phyloP scores from a whole-genome alignment of 2,329 filamentous ascomycete genomes.

The Samsoniella hepiali region DNA sequence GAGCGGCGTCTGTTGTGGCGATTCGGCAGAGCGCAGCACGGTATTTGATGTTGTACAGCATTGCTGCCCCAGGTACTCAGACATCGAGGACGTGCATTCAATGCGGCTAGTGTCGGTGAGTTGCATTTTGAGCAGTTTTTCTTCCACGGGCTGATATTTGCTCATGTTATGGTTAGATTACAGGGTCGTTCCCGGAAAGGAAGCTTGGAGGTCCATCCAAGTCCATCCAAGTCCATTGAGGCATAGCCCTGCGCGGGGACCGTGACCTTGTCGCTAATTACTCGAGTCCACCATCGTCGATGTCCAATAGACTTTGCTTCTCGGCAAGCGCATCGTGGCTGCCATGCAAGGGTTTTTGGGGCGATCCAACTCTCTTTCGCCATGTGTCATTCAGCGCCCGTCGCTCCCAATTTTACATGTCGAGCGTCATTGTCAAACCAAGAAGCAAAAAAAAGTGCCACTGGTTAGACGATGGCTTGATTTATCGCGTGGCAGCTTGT shows the following conservation, averaged over 20 bases:
- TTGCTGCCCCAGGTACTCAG: neutral
- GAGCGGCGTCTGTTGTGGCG: neutral
- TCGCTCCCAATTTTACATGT: neutral
- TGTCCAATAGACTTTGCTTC: neutral
- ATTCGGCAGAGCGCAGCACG: neutral
- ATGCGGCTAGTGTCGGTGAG: neutral
- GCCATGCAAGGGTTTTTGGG: conserved; percentile 5
- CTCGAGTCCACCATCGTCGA: neutral
- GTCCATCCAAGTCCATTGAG: neutral
- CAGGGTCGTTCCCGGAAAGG: neutral
- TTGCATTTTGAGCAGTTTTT: no score
- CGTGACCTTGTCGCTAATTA: neutral
- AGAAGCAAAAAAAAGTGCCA: neutral
- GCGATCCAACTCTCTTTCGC: neutral
- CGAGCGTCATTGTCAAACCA: neutral
- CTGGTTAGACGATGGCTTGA: neutral
- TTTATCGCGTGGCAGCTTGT: neutral
- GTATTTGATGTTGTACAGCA: neutral
- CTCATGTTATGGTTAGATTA: no score
- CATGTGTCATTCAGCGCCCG: neutral
- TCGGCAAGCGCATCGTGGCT: neutral
- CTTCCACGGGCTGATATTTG: no score
- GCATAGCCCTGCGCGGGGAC: neutral
- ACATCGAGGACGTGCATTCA: conserved; percentile 5
- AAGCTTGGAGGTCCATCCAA: neutral